A percentile compares a stretch with the other conserved stretches of the same genome.
Conservation (phyloP, 73 alveolate species). For the Symbiodinium pilosum region DNA sequence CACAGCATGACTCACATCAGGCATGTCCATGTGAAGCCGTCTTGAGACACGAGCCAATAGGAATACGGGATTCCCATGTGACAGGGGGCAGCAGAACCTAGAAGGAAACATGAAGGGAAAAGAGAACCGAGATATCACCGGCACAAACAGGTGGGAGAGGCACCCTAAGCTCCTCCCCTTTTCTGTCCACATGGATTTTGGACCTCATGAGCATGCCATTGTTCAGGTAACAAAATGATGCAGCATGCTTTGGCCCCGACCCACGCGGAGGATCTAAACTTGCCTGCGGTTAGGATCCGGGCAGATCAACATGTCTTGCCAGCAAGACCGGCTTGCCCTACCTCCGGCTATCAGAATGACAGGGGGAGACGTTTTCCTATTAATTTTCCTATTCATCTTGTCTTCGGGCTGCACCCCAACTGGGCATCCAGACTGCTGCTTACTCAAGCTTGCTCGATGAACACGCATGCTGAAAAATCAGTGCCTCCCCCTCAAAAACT, state of each 20-base stretch:
- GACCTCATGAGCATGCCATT: slow-evolving; percentile 29
- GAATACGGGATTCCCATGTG: neutral
- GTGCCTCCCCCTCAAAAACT: no score
- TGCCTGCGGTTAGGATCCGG: neutral
- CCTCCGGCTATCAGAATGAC: no score
- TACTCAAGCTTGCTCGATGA: no score
- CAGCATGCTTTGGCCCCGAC: no score
- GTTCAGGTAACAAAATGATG: no score
- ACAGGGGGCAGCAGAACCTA: neutral
- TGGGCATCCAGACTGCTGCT: no score
- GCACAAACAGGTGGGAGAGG: neutral
- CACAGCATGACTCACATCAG: neutral
- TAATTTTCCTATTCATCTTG: no score
- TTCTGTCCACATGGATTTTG: slow-evolving; percentile 10
- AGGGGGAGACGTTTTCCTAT: no score
- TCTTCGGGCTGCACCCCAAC: no score
- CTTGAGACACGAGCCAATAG: neutral
- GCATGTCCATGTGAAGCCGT: neutral
- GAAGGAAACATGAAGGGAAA: neutral
- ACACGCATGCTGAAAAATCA: no score
- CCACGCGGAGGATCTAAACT: neutral
- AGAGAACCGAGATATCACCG: neutral
- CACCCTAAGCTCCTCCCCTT: slow-evolving; percentile 9
- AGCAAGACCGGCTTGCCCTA: no score
- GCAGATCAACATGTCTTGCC: no score